Percentiles rank a stretch among this genome's conserved stretches.
These are phyloP conservation scores for Neonectria ditissima DNA, from an alignment of 2,329 filamentous ascomycete genomes.

Conservation along the genomic window DNA sequence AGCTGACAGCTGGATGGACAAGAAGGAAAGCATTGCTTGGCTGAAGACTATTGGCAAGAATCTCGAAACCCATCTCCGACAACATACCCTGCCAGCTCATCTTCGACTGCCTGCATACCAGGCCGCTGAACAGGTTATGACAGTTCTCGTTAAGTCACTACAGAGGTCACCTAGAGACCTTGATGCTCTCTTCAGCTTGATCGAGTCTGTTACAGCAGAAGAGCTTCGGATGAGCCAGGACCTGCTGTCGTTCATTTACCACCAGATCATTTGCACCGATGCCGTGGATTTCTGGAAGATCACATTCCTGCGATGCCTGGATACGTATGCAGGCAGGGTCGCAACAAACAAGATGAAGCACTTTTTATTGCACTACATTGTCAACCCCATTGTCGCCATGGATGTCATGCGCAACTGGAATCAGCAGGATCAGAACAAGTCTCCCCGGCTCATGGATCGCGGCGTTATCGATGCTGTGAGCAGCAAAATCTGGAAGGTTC, in stretches of 20 bases:
- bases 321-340: conserved; percentile 83
- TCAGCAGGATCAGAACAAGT: conserved; percentile 64
- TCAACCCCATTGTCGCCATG: conserved; percentile 97
- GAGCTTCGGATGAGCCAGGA: conserved; percentile 82
- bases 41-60: conserved; percentile 78
- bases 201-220: conserved; percentile 85
- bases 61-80: conserved; percentile 79
- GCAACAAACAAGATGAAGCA: conserved; percentile 91
- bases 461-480: conserved; percentile 90
- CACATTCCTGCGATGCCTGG: conserved; percentile 85
- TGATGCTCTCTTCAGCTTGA: conserved; percentile 85
- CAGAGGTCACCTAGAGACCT: conserved; percentile 79
- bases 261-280: conserved; percentile 83
- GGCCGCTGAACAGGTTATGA: conserved; percentile 87
- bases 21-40: conserved; percentile 70
- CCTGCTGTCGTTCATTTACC: conserved; percentile 86
- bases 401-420: conserved; percentile 90
- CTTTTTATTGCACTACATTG: conserved; percentile 89
- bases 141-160: conserved; percentile 84
- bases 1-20: conserved; percentile 78
- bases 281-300: conserved; percentile 88
- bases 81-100: conserved; percentile 75
- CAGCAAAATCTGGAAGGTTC: conserved; percentile 92
- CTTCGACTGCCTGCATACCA: conserved; percentile 90
- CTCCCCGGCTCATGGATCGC: conserved; percentile 84